Conservation (phyloP, 345 rosid genomes). For the Eutrema japonicum region DNA sequence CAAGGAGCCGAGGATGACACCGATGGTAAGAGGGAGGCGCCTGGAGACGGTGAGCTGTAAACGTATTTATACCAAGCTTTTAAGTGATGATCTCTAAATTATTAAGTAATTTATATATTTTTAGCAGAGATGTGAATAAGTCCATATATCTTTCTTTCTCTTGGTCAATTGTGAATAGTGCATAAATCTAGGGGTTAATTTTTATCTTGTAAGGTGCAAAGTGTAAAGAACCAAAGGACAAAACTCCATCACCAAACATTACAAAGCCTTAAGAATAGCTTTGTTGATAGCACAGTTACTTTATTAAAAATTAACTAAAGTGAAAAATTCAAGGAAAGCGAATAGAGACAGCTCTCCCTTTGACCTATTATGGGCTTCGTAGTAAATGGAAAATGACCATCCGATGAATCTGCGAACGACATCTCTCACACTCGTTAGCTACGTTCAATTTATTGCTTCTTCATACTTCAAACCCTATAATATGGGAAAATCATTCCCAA, state of each 20-base stretch:
- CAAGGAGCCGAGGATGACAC: too few species aligned
- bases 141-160: too few species aligned
- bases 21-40: too few species aligned
- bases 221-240: constrained; percentile 4
- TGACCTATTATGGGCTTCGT: constrained; percentile 3
- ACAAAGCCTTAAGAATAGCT: background rate
- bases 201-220: background rate
- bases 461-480: background rate
- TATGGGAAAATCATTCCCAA: constrained; percentile 12
- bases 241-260: constrained; percentile 13
- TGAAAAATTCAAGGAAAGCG: background rate
- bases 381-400: background rate
- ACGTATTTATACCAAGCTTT: too few species aligned
- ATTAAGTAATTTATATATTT: too few species aligned
- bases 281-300: background rate
- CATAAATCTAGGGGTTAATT: background rate
- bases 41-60: too few species aligned
- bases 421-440: constrained; percentile 18
- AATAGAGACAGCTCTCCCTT: constrained; percentile 18
- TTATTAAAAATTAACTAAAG: background rate
- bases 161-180: background rate
- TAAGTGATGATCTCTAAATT: too few species aligned
- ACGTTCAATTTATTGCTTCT: constrained; percentile 5
- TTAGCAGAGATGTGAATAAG: too few species aligned
- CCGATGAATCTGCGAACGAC: background rate